Conservation (phyloP, 2,329 filamentous ascomycete species). For the Ophiognomonia clavigignenti-juglandacearum region DNA sequence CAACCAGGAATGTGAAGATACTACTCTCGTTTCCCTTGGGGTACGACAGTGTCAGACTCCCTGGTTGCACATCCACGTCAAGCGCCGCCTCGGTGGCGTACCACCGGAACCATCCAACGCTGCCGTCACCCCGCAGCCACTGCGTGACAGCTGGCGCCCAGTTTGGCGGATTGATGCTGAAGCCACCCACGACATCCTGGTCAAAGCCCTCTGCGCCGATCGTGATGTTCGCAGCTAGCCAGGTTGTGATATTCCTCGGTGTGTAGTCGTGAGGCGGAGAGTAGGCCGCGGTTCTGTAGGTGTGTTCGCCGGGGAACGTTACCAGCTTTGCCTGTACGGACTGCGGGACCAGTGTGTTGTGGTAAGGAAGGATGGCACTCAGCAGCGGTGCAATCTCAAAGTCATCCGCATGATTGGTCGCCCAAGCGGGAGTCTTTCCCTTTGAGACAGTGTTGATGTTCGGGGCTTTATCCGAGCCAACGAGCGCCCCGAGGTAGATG, state of each 20-base stretch:
- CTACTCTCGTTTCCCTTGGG: conserved; percentile 44
- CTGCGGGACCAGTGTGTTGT: conserved; percentile 41
- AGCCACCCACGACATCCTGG: conserved; percentile 51
- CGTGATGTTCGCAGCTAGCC: conserved; percentile 50
- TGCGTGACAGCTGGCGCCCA: conserved; percentile 59
- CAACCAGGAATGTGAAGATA: conserved; percentile 46
- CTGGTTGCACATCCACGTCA: conserved; percentile 34
- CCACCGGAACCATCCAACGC: conserved; percentile 10
- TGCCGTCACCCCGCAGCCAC: conserved; percentile 35
- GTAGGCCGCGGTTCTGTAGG: conserved; percentile 46
- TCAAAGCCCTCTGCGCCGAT: conserved; percentile 57
- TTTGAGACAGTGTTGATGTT: conserved; percentile 27
- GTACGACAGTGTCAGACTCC: conserved; percentile 45
- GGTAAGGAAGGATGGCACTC: conserved; percentile 46
- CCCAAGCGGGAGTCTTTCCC: conserved; percentile 28
- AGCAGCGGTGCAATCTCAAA: conserved; percentile 54
- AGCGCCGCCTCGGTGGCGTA: conserved; percentile 36
- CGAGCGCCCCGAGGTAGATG: conserved; percentile 53
- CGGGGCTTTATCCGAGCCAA: conserved; percentile 41
- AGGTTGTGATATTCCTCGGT: conserved; percentile 54
- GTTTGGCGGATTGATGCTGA: conserved; percentile 41
- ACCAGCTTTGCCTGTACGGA: conserved; percentile 34
- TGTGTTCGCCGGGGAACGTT: conserved; percentile 48
- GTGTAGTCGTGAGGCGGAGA: conserved; percentile 54
- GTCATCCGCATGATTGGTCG: conserved; percentile 56